These are phyloP conservation scores for Hyparrhenia diplandra DNA, from an alignment of 176 grass and related monocot species.

Conservation along the genomic window DNA sequence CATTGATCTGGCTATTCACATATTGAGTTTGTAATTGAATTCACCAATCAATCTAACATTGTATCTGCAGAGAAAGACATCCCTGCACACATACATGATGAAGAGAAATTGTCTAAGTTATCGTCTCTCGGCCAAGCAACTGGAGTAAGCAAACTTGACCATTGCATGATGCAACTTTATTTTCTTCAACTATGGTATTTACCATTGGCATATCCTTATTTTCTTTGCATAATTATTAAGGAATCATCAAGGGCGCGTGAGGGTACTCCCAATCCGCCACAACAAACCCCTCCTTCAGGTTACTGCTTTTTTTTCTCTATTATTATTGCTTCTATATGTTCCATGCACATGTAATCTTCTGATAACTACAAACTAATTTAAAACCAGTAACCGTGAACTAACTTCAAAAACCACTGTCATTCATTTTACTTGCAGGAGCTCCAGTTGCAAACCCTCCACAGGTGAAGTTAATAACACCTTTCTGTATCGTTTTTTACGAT, in stretches of 20 bases:
- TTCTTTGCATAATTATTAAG: slow-evolving; percentile 41
- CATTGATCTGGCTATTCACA: slow-evolving; percentile 24
- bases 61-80: slow-evolving; percentile 91
- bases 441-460: slow-evolving; percentile 36
- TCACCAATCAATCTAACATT: slow-evolving; percentile 21
- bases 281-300: slow-evolving; percentile 37
- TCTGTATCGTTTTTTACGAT: neutral
- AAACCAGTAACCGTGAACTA: neutral
- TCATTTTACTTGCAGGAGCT: slow-evolving; percentile 41
- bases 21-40: neutral
- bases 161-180: neutral
- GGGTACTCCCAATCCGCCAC: slow-evolving; percentile 37
- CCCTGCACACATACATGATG: slow-evolving; percentile 75
- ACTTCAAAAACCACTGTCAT: neutral
- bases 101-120: slow-evolving; percentile 60
- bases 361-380: neutral
- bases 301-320: slow-evolving; percentile 2
- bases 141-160: slow-evolving; percentile 46
- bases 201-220: slow-evolving; percentile 9
- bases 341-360: neutral
- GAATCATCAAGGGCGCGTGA: slow-evolving; percentile 58
- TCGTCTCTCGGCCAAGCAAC: slow-evolving; percentile 53
- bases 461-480: slow-evolving; percentile 21
- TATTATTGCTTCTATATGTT: neutral
- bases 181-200: slow-evolving; percentile 9